Percentiles rank a stretch among this genome's conserved stretches.
These are phyloP conservation scores for Oehlia diaphana DNA, from an alignment of 192 early-diverging fungal species.

Conservation along the genomic window DNA sequence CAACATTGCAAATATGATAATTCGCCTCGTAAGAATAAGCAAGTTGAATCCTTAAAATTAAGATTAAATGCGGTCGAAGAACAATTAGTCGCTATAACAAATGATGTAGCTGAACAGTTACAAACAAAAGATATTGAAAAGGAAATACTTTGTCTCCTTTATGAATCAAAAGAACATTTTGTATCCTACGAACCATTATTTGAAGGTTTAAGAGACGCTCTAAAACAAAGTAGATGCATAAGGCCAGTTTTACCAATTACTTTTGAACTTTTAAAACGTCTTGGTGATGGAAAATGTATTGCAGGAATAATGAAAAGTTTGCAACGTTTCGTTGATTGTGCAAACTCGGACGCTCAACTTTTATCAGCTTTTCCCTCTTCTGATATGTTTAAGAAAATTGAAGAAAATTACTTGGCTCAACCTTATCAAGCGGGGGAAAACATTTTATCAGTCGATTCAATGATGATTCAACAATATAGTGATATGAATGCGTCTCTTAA, in stretches of 20 bases:
- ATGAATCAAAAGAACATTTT: conserved; percentile 7
- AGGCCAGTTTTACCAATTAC: not conserved
- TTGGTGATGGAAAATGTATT: not conserved
- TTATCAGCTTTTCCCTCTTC: not conserved
- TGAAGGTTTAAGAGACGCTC: not conserved
- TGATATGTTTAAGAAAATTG: not conserved
- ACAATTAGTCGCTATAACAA: not conserved
- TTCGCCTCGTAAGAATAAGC: conserved; percentile 24
- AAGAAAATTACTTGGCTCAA: not conserved
- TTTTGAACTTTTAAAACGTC: not conserved
- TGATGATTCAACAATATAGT: not conserved
- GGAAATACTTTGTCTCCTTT: not conserved
- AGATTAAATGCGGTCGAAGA: not conserved
- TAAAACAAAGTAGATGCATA: not conserved
- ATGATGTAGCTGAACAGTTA: not conserved
- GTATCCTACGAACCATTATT: not conserved
- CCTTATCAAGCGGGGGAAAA: not conserved
- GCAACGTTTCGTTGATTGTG: not conserved
- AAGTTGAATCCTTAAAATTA: conserved; percentile 4
- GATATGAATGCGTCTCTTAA: not conserved
- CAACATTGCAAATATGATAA: conserved; percentile 13
- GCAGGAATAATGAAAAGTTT: not conserved
- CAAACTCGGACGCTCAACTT: no score
- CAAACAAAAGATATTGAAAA: not conserved
- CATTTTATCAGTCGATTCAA: not conserved